Base-by-base conservation (phyloP, 2,329 filamentous ascomycete species). In the Fusarium veterinarium region DNA sequence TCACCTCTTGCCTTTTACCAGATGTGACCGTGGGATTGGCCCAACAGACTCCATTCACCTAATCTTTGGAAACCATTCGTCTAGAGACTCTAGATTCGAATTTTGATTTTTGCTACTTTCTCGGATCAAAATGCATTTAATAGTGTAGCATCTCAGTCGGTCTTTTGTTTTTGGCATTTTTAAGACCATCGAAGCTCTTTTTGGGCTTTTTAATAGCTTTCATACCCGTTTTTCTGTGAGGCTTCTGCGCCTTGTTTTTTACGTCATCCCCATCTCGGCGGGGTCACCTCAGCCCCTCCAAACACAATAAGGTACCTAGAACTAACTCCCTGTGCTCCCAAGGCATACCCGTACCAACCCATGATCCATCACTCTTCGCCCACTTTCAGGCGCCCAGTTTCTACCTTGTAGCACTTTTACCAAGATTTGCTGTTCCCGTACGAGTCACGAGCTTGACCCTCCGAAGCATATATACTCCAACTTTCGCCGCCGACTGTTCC, bases 1-100 rank as follows among this genome's bases (percentile, higher is more conserved):
- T 89, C 89, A 91, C 89, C 89, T 91, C 90, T 92, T 92, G 90
- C 89, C 89, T 91, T 92, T 92, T 92, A 92, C 90, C 90, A 92
- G 91, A 92, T 90, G 90, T 91, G 90, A 89, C 90, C 90, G 89
- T 91, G 90, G 89, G 77, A 80, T 79, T 82, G 82, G 85, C 85
- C 85, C 84, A 86, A 78, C 76, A 83, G 80, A 86, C 85, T 86
- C 85, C 85, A 82, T 82, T 86, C 82, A 76, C 65, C 75, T 69
- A 86, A 87, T 87, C 84, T 87, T 87, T 87, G 85, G 82, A 80
- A 86, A 78, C 71, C 71, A 66, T 79, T 82, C 80, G 67, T 80
- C 80, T 81, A 78, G 81, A 80, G 78, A 66, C 61, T 67, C 76
- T 78, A 78, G 80, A 78, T 85, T 85, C 84, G 82, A 85, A 78